Evolutionary conservation across 768 basidiomycete species (phyloP), one percentile per base, ranked within the genome.

Genomic region (Clitopilus hobsonii): DNA sequence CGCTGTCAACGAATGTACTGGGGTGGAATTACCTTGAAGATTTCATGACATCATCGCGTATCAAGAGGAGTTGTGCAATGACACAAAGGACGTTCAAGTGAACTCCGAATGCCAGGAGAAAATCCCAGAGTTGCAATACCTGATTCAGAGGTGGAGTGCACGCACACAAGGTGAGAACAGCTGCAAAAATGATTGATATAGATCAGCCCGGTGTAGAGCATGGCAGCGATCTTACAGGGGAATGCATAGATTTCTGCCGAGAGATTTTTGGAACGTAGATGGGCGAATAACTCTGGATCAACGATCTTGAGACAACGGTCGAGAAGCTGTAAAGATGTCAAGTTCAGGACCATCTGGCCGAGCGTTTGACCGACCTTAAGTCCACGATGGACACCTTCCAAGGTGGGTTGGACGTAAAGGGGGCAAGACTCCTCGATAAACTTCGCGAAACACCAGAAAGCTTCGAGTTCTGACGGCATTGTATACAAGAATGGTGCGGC

Each of bases 231-330:
- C 89, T 56, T 64, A 94, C 94, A 97, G 45, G 97, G 93, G 66
- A 99, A 99, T 2, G 96, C 97, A 67, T 98, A 98, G 23, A 99
- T 83, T 69, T 98, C 95, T 3, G 97, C 97, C 8, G 88, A 89
- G 6, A 99, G 80, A 61, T 96, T 96, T 65, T 94, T 97, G 28
- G 87, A 88, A 36, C 89, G 82, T 30, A 99, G 74, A 70, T 94
- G 79, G 13, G 75, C 74, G 66, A 83, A 96, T 23, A 98, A 76
- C 49, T 94, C 89, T 0, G 88, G 85, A 65, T 99, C 97, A 11
- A 98, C 88, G 51, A 94, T 87, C 64, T 92, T 86, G 30, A 99
- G 75, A 67, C 95, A 98, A 58, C 87, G 81, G 67, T 99, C 96
- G 6, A 98, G 78, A 22, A 99, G 84, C 96, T 98, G 63, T 11